Evolutionary conservation across 139 green algal species (phyloP), one percentile per base, ranked within the genome.

Genomic region (Trebouxia sp.): DNA sequence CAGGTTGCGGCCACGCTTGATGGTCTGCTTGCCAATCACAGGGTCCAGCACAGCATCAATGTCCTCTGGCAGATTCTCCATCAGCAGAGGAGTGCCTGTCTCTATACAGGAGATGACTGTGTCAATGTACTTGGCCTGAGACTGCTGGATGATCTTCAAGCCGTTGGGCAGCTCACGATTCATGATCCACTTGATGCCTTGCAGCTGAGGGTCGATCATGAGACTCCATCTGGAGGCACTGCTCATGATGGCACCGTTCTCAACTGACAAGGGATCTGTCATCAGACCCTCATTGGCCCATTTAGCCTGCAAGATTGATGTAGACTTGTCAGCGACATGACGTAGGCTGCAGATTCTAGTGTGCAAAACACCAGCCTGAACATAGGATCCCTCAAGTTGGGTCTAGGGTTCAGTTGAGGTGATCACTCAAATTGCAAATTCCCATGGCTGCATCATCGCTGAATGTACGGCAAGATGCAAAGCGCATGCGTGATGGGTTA

Each of bases 141-240:
- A 90, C 87, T 96, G 91, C 85, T 97, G 94, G 65, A 97, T 89
- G 77, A 97, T 90, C n/a, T 93, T 84, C 35, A 98, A 80, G n/a
- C 89, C 89, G 38, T 91, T 85, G n/a, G 78, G 42, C 72, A 89
- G 87, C 85, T 98, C 95, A 6, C 85, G 77, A 76, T 90, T 92
- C 37, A 90, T 86, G 75, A 98, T 90, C 95, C 95, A 98, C 78
- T 91, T 90, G 85, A 97, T 94, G 70, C 93, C 94, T 87, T 96
- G 84, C 84, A 98, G 87, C 85, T 98, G 94, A 14, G 94, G 94
- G 85, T 98, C 94, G 45, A 98, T 95, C 84, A 98, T 93, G 28
- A 98, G 87, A 10, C 88, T 81, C 91, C 91, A 97, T 24, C 94
- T 87, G 1, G 83, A 78, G 12, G 89, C 88, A 56, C 86, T 91